A percentile compares a stretch with the other conserved stretches of the same genome.
Evolutionary conservation across 2,329 filamentous ascomycete species (phyloP).

Genomic region (Colletotrichum agaves): DNA sequence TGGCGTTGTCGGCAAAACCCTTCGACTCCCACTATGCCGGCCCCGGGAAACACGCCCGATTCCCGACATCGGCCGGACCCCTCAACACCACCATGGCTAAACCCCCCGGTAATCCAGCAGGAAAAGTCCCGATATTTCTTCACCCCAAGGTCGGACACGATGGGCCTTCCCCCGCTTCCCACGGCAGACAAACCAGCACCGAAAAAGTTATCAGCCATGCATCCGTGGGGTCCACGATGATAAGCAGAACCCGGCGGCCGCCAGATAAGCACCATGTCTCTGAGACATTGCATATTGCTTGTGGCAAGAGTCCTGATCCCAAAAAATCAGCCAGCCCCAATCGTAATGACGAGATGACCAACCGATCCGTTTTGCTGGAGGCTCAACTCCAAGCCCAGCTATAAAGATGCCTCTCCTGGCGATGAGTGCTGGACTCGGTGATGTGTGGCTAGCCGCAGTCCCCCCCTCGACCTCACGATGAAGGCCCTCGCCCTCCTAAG

Average conservation of each 20-base stretch:
- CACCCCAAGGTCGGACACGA: not conserved
- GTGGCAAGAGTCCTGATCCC: conserved; percentile 15
- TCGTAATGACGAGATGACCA: not conserved
- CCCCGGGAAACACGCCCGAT: not conserved
- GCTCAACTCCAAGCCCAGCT: not conserved
- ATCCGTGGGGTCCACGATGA: conserved; percentile 14
- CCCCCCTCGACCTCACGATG: conserved; percentile 8
- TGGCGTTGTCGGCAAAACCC: not conserved
- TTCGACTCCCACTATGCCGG: not conserved
- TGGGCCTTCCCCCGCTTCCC: not conserved
- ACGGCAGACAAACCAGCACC: not conserved
- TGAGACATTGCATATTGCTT: conserved; percentile 20
- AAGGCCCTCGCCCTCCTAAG: conserved; percentile 30
- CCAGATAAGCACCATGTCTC: conserved; percentile 12
- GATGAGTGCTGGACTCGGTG: not conserved
- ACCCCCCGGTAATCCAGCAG: not conserved
- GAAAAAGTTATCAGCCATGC: conserved; percentile 11
- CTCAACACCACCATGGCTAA: not conserved
- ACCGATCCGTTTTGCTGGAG: not conserved
- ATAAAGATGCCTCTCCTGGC: conserved; percentile 16
- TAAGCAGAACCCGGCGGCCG: conserved; percentile 18
- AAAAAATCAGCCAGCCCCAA: not conserved
- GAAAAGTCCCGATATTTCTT: not conserved
- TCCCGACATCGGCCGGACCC: conserved; percentile 15
- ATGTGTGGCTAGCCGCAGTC: not conserved